Evolutionary conservation across 1,284 basidiomycete genomes (phyloP), one percentile per base, ranked within the genome.

Genomic region (Leccinum fuscescens): DNA sequence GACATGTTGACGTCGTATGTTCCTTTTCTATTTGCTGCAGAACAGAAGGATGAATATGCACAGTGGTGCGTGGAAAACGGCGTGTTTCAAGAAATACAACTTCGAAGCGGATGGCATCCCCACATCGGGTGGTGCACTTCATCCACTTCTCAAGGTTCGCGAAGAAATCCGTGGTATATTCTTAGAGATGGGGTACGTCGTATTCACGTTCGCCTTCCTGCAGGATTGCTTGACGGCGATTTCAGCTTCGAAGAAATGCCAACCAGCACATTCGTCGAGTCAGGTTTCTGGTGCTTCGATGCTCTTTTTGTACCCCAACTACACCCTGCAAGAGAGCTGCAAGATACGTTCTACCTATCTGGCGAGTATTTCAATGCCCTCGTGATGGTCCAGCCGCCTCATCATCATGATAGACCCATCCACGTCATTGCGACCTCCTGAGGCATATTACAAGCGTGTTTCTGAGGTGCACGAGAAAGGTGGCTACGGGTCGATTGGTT

Each of bases 201-300:
- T 52, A 39, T 7, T 11, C 52, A 9, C 57, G 42, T 49, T 22
- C n/a, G 4, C 22, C 17, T 42, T 37, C 24, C 33, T 15, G 9
- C 22, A 24, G 22, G 17, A 14, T 37, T 54, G 0, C 24, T 48
- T 62, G 20, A 70, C 24, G 31, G 39, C n/a, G 20, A 3, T 31
- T 12, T 24, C 66, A 96, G 95, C 14, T 99, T 99, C 79, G 90
- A 94, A 60, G 97, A 99, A 78, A 99, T 99, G 97, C 95, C 96
- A 6, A 98, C 97, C n/a, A 89, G 91, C 63, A 89, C 91, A 62
- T 99, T 96, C 74, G 95, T 99, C 62, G 97, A 99, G 77, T 97
- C 94, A 27, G 92, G 92, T 37, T 99, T 99, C 85, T 99, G 97
- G 97, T 98, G 96, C 75, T 99, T 99, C 77, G 97, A 99, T 75